Base-by-base conservation (phyloP, 441 rosid species). In the Capsella rubella region DNA sequence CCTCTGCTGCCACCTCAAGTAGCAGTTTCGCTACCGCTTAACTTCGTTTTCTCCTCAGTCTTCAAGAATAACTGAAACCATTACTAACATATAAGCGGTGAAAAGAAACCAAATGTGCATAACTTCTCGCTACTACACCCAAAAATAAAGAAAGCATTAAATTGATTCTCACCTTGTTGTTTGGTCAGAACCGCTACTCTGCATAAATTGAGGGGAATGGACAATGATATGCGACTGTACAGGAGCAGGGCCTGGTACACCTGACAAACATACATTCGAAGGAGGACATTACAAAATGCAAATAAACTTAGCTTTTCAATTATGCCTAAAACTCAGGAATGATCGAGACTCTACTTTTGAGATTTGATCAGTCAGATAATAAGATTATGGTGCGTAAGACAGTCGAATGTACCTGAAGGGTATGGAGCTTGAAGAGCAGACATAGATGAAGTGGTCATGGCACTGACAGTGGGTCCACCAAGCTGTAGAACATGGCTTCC, bases 171-270 rank as follows among this genome's bases (percentile, higher is more conserved):
- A 94, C 87, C 84, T 91, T 55, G 87, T 74, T 63, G 91, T 83
- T 81, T 87, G 97, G 88, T 94, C 94, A 84, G 97, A 84, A 88
- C 83, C 80, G 47, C 88, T 82, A 71, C 92, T 93, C 68, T 84
- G 98, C 82, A 88, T 79, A 71, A 81, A 86, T 81, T 86, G 87
- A 66, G 97, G 90, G 78, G 92, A 84, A 52, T 87, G 84, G 64
- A 88, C 88, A 64, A 88, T 82, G 71, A 89, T 81, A 60, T 84
- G 95, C 52, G 90, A 84, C 80, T 85, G 96, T 57, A 82, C 85
- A 47, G 92, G 89, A 52, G 69, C 65, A 67, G 66, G 74, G n/a
- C 77, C 77, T 62, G 51, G 51, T 8, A 42, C 28, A 43, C 67
- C 53, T 77, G 80, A 50, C 15, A 40, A 49, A 64, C 12, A 70